A percentile compares a stretch with the other conserved stretches of the same genome.
Conservation (phyloP, 148 eudicot genomes). For the Heliosperma pusillum region DNA sequence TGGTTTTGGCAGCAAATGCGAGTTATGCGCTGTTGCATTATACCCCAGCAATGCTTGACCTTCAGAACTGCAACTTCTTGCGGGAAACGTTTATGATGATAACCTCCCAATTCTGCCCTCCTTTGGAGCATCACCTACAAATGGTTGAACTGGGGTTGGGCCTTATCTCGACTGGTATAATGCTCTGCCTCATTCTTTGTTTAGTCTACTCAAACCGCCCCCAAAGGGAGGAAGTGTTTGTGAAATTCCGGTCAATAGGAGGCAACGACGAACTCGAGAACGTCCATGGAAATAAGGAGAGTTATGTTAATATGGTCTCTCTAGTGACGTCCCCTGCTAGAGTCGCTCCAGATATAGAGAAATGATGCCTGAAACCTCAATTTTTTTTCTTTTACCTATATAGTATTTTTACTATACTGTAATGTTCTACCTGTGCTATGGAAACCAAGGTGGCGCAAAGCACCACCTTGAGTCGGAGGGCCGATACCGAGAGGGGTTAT, state of each 20-base stretch:
- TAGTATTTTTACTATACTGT: background rate
- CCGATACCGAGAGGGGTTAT: constrained; percentile 2
- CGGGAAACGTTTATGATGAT: constrained; percentile 67
- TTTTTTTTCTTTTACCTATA: background rate
- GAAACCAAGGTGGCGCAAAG: constrained; percentile 50
- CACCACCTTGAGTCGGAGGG: constrained; percentile 41
- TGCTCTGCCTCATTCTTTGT: constrained; percentile 90
- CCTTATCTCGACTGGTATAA: constrained; percentile 76
- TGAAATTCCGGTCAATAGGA: constrained; percentile 38
- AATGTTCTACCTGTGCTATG: background rate
- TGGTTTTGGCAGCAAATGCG: constrained; percentile 63
- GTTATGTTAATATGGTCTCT: constrained; percentile 20
- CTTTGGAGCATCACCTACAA: constrained; percentile 58
- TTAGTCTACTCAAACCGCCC: constrained; percentile 85
- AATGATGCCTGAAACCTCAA: constrained; percentile 9
- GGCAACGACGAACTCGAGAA: constrained; percentile 23
- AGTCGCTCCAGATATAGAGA: constrained; percentile 34
- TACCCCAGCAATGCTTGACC: constrained; percentile 69
- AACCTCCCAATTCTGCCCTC: constrained; percentile 58
- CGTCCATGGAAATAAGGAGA: constrained; percentile 24
- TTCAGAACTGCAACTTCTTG: constrained; percentile 83
- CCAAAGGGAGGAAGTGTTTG: constrained; percentile 96
- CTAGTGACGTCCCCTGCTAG: constrained; percentile 34
- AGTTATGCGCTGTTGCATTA: constrained; percentile 76
- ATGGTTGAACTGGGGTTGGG: constrained; percentile 63